Percentiles rank a stretch among this genome's conserved stretches.
Conservation (phyloP, 306 rosid species). For the Malus sieversii region DNA sequence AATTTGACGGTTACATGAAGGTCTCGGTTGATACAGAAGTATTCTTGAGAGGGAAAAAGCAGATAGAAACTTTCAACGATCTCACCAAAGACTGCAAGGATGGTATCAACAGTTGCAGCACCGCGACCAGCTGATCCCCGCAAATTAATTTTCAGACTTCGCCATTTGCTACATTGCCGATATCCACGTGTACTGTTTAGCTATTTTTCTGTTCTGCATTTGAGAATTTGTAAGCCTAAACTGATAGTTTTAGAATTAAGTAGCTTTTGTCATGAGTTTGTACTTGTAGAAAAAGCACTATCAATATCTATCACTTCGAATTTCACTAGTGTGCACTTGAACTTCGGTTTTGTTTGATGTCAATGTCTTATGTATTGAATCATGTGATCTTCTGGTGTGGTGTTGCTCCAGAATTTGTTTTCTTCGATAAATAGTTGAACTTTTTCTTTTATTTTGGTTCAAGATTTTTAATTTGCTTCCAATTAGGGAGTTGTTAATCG, state of each 20-base stretch:
- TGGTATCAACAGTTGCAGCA: conserved; percentile 73
- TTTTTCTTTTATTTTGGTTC: no score
- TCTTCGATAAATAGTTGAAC: background rate
- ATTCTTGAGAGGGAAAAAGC: conserved; percentile 94
- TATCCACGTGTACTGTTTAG: conserved; percentile 31
- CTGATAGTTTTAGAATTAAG: conserved; percentile 25
- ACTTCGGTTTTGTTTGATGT: conserved; percentile 15
- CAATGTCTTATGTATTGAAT: background rate
- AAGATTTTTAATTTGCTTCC: no score
- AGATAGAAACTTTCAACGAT: conserved; percentile 90
- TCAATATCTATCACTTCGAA: conserved; percentile 8
- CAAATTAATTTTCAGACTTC: conserved; percentile 22
- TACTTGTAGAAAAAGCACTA: conserved; percentile 29
- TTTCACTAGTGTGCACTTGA: conserved; percentile 22
- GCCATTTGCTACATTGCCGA: conserved; percentile 22
- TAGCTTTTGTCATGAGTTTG: conserved; percentile 32
- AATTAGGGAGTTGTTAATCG: no score
- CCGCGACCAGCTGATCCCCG: conserved; percentile 45
- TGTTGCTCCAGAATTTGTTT: background rate
- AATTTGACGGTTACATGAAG: conserved; percentile 97
- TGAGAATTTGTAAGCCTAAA: conserved; percentile 45
- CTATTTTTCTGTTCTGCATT: conserved; percentile 40
- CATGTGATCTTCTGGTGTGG: background rate
- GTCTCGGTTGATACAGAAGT: conserved; percentile 90
- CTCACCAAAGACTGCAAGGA: conserved; percentile 95